Evolutionary conservation across 768 basidiomycete species (phyloP).

Genomic region (Mycena amicta): DNA sequence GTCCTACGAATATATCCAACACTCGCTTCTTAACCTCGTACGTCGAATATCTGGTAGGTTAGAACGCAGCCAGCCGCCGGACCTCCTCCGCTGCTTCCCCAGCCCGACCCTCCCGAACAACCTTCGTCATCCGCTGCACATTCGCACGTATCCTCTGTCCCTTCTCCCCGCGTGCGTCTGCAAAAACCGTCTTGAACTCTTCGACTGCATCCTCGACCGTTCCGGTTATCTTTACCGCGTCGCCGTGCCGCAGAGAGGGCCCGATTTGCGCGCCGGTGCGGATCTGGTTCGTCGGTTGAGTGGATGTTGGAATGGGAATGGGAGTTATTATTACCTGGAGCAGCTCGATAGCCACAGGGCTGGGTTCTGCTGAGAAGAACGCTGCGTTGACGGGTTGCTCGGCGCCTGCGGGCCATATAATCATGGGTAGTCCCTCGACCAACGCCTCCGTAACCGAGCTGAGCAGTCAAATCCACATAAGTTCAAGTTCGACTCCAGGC

Average conservation of each 20-base stretch:
- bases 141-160: neutral
- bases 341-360: conserved; percentile 5
- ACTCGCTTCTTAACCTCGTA: too few species aligned
- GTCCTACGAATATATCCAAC: too few species aligned
- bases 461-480: neutral
- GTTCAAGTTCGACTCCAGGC: neutral
- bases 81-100: conserved; percentile 7
- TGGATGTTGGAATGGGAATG: neutral
- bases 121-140: neutral
- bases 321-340: neutral
- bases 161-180: neutral
- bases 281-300: neutral
- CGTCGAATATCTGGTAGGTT: neutral
- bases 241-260: conserved; percentile 5
- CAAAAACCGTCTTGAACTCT: conserved; percentile 5
- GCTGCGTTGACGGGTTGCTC: conserved; percentile 12
- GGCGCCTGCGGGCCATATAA: conserved; percentile 5
- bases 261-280: conserved; percentile 3
- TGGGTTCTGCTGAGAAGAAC: neutral
- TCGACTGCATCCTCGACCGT: conserved; percentile 3
- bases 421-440: conserved; percentile 8
- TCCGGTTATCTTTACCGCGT: conserved; percentile 7
- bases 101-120: neutral
- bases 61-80: conserved; percentile 2
- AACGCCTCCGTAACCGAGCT: conserved; percentile 9